These are phyloP conservation scores for Pseudomicrostroma phylloplanum DNA, from an alignment of 1,284 basidiomycete species.

Conservation along the genomic window DNA sequence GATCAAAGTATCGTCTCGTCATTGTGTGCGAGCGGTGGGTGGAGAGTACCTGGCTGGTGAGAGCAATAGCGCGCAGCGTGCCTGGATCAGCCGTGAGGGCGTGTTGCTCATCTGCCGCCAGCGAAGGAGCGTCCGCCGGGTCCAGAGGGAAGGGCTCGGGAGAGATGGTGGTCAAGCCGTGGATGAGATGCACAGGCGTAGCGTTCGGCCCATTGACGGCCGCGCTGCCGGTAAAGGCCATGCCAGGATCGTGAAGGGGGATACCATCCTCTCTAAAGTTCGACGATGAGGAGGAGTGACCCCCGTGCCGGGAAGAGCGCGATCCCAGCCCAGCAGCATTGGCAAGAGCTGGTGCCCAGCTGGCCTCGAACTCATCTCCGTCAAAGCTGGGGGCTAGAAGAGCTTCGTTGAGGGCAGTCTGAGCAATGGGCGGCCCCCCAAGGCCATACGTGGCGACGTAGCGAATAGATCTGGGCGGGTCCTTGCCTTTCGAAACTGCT, in stretches of 20 bases:
- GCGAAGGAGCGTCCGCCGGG: slow-evolving; percentile 34
- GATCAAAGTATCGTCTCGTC: slow-evolving; percentile 44
- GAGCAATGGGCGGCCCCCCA: slow-evolving; percentile 44
- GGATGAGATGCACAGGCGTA: slow-evolving; percentile 46
- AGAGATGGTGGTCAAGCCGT: slow-evolving; percentile 41
- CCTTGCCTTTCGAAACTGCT: background rate
- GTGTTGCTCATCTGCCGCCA: slow-evolving; percentile 15
- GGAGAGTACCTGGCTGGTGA: slow-evolving; percentile 42
- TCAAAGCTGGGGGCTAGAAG: slow-evolving; percentile 38
- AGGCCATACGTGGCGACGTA: slow-evolving; percentile 46
- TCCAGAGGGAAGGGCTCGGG: slow-evolving; percentile 44
- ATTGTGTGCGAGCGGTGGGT: slow-evolving; percentile 41
- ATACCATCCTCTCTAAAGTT: background rate
- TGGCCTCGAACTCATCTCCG: slow-evolving; percentile 41
- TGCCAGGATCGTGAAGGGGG: background rate
- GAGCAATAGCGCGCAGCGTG: slow-evolving; percentile 43
- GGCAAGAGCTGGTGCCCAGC: slow-evolving; percentile 36
- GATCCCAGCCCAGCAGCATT: slow-evolving; percentile 35
- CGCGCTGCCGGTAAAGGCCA: slow-evolving; percentile 16
- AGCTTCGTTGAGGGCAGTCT: slow-evolving; percentile 30
- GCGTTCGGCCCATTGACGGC: slow-evolving; percentile 42
- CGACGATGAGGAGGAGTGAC: background rate
- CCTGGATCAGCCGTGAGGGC: slow-evolving; percentile 23
- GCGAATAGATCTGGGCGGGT: slow-evolving; percentile 16
- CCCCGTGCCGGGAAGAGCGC: slow-evolving; percentile 9